Evolutionary conservation across 1,139 yeast genomes (phyloP).

Genomic region (Wickerhamiella pararugosa): DNA sequence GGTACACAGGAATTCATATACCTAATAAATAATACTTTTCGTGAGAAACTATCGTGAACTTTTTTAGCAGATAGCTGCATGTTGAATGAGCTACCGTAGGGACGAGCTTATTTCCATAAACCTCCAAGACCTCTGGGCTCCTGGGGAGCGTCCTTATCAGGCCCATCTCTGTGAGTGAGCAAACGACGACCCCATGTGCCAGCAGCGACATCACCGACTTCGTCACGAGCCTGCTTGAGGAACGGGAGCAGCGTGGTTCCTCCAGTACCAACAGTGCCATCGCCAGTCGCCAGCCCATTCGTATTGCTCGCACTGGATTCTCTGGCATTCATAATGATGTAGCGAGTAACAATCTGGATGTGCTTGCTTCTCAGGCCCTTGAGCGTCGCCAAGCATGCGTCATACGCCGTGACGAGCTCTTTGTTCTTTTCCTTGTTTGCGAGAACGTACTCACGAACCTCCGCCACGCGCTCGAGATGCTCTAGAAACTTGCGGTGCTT

Average conservation of each 20-base stretch:
- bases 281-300: slow-evolving; percentile 23
- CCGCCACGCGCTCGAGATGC: slow-evolving; percentile 41
- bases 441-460: slow-evolving; percentile 49
- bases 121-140: too few relatives aligned
- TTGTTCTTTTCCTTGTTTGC: slow-evolving; percentile 30
- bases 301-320: slow-evolving; percentile 19
- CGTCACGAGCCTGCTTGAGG: slow-evolving; percentile 89
- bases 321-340: slow-evolving; percentile 61
- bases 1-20: too few relatives aligned
- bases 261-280: slow-evolving; percentile 62
- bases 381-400: slow-evolving; percentile 81
- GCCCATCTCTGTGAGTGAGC: slow-evolving; percentile 26
- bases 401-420: slow-evolving; percentile 58
- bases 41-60: too few relatives aligned
- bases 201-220: slow-evolving; percentile 85
- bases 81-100: too few relatives aligned
- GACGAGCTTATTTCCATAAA: too few relatives aligned
- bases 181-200: slow-evolving; percentile 77
- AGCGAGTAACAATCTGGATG: slow-evolving; percentile 80
- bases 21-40: too few relatives aligned
- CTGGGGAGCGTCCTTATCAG: too few relatives aligned
- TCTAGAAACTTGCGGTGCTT: slow-evolving; percentile 61
- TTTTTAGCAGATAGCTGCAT: too few relatives aligned
- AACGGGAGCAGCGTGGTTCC: slow-evolving; percentile 87
- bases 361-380: slow-evolving; percentile 84